phyloP scores from a whole-genome alignment of 257 asterid genomes.

The Coffea eugenioides region DNA sequence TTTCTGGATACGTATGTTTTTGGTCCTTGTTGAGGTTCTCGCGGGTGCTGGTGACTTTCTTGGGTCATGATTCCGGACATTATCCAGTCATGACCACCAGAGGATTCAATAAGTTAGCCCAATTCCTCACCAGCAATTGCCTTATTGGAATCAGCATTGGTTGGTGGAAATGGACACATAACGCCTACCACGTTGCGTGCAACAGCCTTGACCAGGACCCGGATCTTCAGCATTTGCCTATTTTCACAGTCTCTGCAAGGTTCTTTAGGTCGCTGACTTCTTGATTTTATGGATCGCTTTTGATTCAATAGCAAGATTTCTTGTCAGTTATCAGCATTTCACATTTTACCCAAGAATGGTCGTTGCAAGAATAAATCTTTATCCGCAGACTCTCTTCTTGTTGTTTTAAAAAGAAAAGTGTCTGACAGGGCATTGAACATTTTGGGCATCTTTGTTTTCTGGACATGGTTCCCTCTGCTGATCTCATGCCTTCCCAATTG shows the following conservation, averaged over 20 bases:
- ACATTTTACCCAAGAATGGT: conserved; percentile 67
- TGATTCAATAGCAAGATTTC: conserved; percentile 53
- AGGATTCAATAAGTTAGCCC: conserved; percentile 52
- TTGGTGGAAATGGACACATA: conserved; percentile 99
- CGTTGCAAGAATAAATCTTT: conserved; percentile 67
- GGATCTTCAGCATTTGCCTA: conserved; percentile 87
- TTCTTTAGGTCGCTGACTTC: conserved; percentile 57
- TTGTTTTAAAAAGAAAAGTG: conserved; percentile 51
- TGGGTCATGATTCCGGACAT: conserved; percentile 96
- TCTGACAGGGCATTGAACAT: conserved; percentile 68
- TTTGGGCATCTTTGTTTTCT: conserved; percentile 62
- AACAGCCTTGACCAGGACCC: conserved; percentile 92
- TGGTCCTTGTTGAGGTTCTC: conserved; percentile 36
- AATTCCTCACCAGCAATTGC: conserved; percentile 72
- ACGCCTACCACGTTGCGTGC: conserved; percentile 77
- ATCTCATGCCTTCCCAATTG: conserved; percentile 63
- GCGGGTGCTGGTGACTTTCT: conserved; percentile 53
- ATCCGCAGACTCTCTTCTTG: conserved; percentile 62
- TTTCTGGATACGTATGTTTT: conserved; percentile 33
- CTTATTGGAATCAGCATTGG: conserved; percentile 92
- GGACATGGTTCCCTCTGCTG: conserved; percentile 90
- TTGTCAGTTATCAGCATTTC: conserved; percentile 71
- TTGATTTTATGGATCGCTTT: conserved; percentile 57
- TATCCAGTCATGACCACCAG: conserved; percentile 57
- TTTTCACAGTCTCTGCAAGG: conserved; percentile 62